These are phyloP conservation scores for Suillus paluster DNA, from an alignment of 768 basidiomycete species.

Conservation along the genomic window DNA sequence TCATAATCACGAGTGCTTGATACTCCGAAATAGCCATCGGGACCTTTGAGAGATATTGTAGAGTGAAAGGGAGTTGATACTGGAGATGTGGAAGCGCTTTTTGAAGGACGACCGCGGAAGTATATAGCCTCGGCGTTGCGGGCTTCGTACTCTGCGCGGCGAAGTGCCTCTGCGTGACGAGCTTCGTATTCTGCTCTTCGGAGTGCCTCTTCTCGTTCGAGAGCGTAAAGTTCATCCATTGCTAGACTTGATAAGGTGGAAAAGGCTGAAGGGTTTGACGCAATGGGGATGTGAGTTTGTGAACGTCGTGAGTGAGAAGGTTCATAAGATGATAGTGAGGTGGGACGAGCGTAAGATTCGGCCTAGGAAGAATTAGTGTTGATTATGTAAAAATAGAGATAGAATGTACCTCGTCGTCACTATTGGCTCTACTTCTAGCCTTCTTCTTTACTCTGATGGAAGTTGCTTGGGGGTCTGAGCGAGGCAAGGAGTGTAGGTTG, in stretches of 20 bases:
- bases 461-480: conserved; percentile 27
- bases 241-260: conserved; percentile 76
- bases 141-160: conserved; percentile 66
- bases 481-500: conserved; percentile 29
- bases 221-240: conserved; percentile 86
- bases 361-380: conserved; percentile 39
- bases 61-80: conserved; percentile 47
- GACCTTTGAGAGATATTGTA: conserved; percentile 26
- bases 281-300: conserved; percentile 28
- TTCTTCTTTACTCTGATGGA: conserved; percentile 67
- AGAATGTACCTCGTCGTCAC: conserved; percentile 79
- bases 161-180: conserved; percentile 68
- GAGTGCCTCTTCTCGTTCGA: conserved; percentile 85
- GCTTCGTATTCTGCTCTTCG: conserved; percentile 88
- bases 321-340: conserved; percentile 52
- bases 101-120: conserved; percentile 46
- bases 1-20: conserved; percentile 42
- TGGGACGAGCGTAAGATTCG: conserved; percentile 65
- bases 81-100: conserved; percentile 74
- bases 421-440: conserved; percentile 77
- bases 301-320: conserved; percentile 32
- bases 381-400: conserved; percentile 29
- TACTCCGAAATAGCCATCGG: conserved; percentile 47
- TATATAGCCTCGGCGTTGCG: conserved; percentile 51
- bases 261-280: conserved; percentile 53